These are phyloP conservation scores for Calonectria naviculata DNA, from an alignment of 2,329 filamentous ascomycete species.

Conservation along the genomic window DNA sequence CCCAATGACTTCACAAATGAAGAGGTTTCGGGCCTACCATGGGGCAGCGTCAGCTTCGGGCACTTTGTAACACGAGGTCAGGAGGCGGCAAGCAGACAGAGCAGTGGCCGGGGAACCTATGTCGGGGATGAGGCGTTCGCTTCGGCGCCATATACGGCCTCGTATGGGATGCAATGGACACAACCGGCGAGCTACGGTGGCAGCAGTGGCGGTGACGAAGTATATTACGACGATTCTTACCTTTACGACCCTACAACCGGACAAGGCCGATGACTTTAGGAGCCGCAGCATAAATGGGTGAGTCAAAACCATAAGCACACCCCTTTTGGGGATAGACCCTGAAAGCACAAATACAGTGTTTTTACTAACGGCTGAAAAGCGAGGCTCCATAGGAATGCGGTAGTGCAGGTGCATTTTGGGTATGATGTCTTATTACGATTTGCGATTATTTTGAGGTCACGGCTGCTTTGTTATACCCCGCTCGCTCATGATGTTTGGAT, in stretches of 20 bases:
- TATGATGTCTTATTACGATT: constrained; percentile 27
- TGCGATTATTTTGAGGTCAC: constrained; percentile 22
- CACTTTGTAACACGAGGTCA: constrained; percentile 63
- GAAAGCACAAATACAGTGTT: neutral
- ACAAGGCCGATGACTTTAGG: constrained; percentile 23
- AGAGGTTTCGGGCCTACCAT: constrained; percentile 74
- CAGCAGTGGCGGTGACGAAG: constrained; percentile 47
- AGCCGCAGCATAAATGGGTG: constrained; percentile 21
- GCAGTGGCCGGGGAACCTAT: constrained; percentile 51
- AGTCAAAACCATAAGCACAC: neutral
- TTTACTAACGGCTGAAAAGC: constrained; percentile 5
- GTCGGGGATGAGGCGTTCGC: constrained; percentile 48
- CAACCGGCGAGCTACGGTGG: constrained; percentile 47
- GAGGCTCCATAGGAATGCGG: neutral
- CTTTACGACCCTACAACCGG: constrained; percentile 39
- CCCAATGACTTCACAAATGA: constrained; percentile 65
- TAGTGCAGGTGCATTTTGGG: neutral
- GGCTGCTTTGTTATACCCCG: constrained; percentile 32
- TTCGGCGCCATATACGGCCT: constrained; percentile 40
- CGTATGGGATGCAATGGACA: constrained; percentile 37
- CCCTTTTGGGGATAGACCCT: neutral
- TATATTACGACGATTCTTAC: constrained; percentile 45
- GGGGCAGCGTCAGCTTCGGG: constrained; percentile 75
- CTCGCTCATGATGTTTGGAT: constrained; percentile 34
- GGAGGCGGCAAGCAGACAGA: constrained; percentile 56